Evolutionary conservation across 768 basidiomycete genomes (phyloP).

Genomic region (Dacryopinax spathularia): DNA sequence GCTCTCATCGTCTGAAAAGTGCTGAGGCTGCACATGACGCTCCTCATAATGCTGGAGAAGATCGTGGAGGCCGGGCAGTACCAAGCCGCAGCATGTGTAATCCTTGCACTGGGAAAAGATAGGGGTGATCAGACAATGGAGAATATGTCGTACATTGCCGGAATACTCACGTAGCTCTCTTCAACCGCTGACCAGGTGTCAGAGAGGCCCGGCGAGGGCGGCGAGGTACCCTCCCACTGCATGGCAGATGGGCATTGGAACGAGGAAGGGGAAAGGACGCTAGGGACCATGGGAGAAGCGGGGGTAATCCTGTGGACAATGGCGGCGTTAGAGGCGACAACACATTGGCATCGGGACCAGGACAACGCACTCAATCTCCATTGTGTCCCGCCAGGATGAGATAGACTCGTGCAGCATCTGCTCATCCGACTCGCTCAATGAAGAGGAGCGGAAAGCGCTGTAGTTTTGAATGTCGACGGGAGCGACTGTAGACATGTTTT

Average conservation of each 20-base stretch:
- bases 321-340: too few species aligned
- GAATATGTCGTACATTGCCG: background rate
- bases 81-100: constrained; percentile 37
- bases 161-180: constrained; percentile 1
- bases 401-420: background rate
- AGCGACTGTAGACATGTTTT: background rate
- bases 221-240: constrained; percentile 1
- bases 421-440: background rate
- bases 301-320: background rate
- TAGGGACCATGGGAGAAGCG: background rate
- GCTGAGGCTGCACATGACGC: constrained; percentile 21
- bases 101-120: constrained; percentile 15
- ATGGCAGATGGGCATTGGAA: background rate
- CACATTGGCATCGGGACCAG: background rate
- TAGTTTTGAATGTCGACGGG: background rate
- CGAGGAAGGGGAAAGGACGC: background rate
- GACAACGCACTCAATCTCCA: background rate
- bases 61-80: constrained; percentile 35
- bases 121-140: background rate
- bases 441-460: constrained; percentile 1
- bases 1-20: background rate
- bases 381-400: background rate
- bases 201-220: background rate
- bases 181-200: background rate
- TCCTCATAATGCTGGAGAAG: constrained; percentile 41